phyloP scores from a whole-genome alignment of 2,329 filamentous ascomycete species.

The Hymenoscyphus scutula region DNA sequence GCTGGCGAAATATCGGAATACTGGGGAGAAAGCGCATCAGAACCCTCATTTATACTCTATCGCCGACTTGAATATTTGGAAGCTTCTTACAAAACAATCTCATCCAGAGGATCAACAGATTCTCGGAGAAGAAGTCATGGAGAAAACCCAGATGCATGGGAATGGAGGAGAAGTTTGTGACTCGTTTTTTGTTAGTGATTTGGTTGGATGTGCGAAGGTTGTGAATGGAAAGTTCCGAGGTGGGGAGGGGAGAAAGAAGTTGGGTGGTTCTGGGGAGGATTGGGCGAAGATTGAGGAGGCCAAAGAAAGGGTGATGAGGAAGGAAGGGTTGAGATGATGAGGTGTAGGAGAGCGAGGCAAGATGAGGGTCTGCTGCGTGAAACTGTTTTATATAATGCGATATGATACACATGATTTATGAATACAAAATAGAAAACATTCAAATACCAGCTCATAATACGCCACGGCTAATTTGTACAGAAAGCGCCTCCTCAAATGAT shows the following conservation, averaged over 20 bases:
- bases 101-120: neutral
- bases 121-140: neutral
- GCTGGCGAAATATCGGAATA: neutral
- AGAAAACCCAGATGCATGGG: neutral
- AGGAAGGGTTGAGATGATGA: neutral
- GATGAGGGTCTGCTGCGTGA: too few species aligned
- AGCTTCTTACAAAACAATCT: neutral
- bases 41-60: neutral
- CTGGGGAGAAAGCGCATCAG: neutral
- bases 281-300: too few species aligned
- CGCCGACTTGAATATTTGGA: neutral
- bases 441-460: too few species aligned
- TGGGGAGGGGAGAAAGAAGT: neutral
- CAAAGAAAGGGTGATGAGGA: neutral
- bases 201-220: slow-evolving; percentile 9
- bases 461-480: too few species aligned
- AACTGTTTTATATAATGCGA: too few species aligned
- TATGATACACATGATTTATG: slow-evolving; percentile 3
- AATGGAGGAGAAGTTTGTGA: slow-evolving; percentile 7
- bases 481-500: too few species aligned
- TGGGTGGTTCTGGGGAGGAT: neutral
- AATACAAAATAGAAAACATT: too few species aligned
- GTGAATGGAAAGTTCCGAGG: neutral
- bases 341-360: too few species aligned
- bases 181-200: slow-evolving; percentile 9